phyloP scores from a whole-genome alignment of 768 basidiomycete genomes.

The Lactifluus echinatus region DNA sequence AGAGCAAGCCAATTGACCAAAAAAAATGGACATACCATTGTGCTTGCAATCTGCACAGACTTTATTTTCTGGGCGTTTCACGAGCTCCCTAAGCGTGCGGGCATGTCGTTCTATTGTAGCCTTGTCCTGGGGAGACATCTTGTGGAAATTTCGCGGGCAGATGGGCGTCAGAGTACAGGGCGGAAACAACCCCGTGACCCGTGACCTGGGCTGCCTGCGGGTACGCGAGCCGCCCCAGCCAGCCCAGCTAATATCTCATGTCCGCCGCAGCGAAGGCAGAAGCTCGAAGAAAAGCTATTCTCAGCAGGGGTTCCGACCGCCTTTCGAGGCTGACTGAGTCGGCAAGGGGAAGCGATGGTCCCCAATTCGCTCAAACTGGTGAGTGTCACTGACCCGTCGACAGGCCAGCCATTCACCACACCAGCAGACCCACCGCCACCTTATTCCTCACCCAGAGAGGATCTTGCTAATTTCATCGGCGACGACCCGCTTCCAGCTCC shows the following conservation, averaged over 20 bases:
- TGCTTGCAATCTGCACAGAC: slow-evolving; percentile 94
- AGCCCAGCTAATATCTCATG: too few relatives aligned
- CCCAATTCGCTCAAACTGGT: slow-evolving; percentile 48
- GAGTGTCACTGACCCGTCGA: slow-evolving; percentile 15
- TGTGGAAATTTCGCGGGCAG: background rate
- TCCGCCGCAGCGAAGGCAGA: slow-evolving; percentile 61
- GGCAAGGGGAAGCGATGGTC: slow-evolving; percentile 59
- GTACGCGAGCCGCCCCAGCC: too few relatives aligned
- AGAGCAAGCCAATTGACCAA: background rate
- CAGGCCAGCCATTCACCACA: background rate
- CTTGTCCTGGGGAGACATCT: slow-evolving; percentile 62
- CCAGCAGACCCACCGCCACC: slow-evolving; percentile 35
- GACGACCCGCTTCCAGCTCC: slow-evolving; percentile 30
- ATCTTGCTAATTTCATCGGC: slow-evolving; percentile 29
- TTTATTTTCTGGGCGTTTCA: slow-evolving; percentile 89
- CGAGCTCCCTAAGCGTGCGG: slow-evolving; percentile 71
- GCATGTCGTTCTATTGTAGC: slow-evolving; percentile 76
- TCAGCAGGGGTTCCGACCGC: slow-evolving; percentile 60
- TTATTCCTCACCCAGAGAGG: slow-evolving; percentile 25
- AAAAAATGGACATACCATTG: slow-evolving; percentile 60
- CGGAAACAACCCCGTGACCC: background rate
- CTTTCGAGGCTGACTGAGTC: slow-evolving; percentile 74
- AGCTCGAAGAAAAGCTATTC: slow-evolving; percentile 69
- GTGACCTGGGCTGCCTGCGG: background rate
- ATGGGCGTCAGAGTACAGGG: background rate